Evolutionary conservation across 805 yeast genomes (phyloP), one percentile per base, ranked within the genome.

Genomic region (Blastobotrys terrestris): DNA sequence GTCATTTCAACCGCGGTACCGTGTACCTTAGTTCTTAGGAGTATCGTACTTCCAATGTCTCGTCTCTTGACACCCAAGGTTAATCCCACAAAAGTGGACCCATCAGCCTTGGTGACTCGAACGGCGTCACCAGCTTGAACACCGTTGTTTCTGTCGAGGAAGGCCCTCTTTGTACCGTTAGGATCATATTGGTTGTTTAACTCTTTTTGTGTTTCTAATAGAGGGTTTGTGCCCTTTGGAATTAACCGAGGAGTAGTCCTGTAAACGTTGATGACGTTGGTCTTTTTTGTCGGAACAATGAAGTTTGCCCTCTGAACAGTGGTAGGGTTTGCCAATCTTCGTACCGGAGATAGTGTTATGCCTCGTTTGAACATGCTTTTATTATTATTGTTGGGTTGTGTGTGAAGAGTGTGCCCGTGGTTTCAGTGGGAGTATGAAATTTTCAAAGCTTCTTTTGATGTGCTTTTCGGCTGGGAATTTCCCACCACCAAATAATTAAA

Each of bases 1-100:
- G 92, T 76, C 57, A 84, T 72, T 64, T 92, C 98, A 48, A 88
- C 92, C 53, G 95, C 95, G n/a, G 87, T 71, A 60, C 85, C 86
- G 56, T 84, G 77, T 60, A 88, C 75, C 65, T 85, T 88, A 66
- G 90, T 88, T 75, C 99, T 83, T 58, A 92, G 68, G 52, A 88
- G 72, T n/a, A 92, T 70, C 55, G 86, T 84, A 15, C 95, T 79
- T 45, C 87, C 89, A 44, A 86, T 71, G 41, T 81, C 83, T 56
- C 81, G 77, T 64, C 91, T 79, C 64, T 85, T 85, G 53, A 90
- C 76, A 51, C 87, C 90, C 51, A 92, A 71, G 1, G 90, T 80
- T 67, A 84, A 84, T 3, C 98, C 99, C 19, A 81, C 75, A 57
- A 88, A 84, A 57, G 79, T 68, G 53, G 79, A 75, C 14, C 70